Conservation (phyloP, 768 basidiomycete genomes). For the Auriculariales sp. region DNA sequence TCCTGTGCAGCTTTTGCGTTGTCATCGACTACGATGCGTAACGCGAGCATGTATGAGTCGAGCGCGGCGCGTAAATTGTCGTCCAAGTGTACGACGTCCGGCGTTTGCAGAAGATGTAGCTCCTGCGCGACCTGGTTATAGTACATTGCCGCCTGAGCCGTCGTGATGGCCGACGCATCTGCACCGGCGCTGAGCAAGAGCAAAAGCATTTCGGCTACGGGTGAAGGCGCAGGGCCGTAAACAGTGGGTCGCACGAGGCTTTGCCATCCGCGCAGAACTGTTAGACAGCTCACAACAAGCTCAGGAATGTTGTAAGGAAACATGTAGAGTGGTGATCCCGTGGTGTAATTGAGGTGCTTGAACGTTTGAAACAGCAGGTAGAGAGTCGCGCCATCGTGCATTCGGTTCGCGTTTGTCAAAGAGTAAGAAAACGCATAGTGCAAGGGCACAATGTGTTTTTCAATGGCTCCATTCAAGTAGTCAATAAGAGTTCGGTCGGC, state of each 20-base stretch:
- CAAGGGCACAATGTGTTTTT: slow-evolving; percentile 39
- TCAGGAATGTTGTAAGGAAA: no score
- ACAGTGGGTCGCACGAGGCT: no score
- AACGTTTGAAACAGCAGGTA: slow-evolving; percentile 55
- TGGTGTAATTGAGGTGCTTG: no score
- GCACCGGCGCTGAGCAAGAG: slow-evolving; percentile 45
- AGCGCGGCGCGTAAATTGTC: slow-evolving; percentile 38
- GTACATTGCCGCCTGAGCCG: slow-evolving; percentile 38
- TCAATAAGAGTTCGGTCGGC: slow-evolving; percentile 53
- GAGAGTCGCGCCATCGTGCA: slow-evolving; percentile 51
- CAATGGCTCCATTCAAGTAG: slow-evolving; percentile 48
- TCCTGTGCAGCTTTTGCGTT: slow-evolving; percentile 57
- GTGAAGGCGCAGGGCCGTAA: no score
- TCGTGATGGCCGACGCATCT: slow-evolving; percentile 47
- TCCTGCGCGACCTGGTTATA: slow-evolving; percentile 37
- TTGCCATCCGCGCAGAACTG: no score
- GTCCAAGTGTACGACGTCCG: no score
- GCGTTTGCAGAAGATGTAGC: slow-evolving; percentile 33
- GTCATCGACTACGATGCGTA: slow-evolving; percentile 49
- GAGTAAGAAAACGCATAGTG: slow-evolving; percentile 50
- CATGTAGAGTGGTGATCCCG: no score
- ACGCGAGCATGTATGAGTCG: slow-evolving; percentile 41
- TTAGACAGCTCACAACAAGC: no score
- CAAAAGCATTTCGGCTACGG: slow-evolving; percentile 49
- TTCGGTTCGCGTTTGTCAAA: slow-evolving; percentile 30